Evolutionary conservation across 2,329 filamentous ascomycete genomes (phyloP), one percentile per base, ranked within the genome.

Genomic region (Nigrospora sphaerica): DNA sequence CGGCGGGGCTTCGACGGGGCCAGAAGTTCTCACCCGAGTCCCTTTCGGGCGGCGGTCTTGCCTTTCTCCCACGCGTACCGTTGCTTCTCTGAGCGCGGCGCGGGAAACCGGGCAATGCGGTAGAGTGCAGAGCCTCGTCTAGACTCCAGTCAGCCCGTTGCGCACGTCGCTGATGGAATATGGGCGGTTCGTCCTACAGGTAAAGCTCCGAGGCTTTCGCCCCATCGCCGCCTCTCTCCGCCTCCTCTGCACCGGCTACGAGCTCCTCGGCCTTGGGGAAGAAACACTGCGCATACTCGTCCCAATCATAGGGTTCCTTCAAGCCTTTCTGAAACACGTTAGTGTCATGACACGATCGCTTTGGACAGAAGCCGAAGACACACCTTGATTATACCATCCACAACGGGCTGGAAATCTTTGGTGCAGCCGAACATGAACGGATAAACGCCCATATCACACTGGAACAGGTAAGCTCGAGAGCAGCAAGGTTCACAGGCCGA

Each of bases 251-350:
- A 10, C 18, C 45, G 13, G 48, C 51, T 1, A 56, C 50, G 10
- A 66, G 62, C 35, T 57, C 51, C 37, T 59, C 49, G 1, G 60
- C 62, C 33, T 58, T 57, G 2, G 57, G 56, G 44, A 65, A 61
- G 54, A 65, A 66, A 44, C 55, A 56, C 11, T 53, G 39, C n/a
- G 62, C 62, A 48, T 65, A 65, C 42, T 62, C 60, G 45, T 66
- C 62, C 61, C 60, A 64, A 42, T 64, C 46, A 34, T 64, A 65
- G 1, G 59, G 57, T 11, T 51, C 43, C 41, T 52, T 53, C 1
- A 57, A 44, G 6, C 50, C 52, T 46, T 57, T 55, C 12, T 51
- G 16, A 12, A 44, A 13, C 9, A 10, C 14, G 14, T 46, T 5
- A 39, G 16, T 40, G 14, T 4, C 13, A 9, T 32, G 12, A 1